Evolutionary conservation across 371 early-diverging fungal genomes (phyloP), one percentile per base, ranked within the genome.

Genomic region (Mucor plumbeus): DNA sequence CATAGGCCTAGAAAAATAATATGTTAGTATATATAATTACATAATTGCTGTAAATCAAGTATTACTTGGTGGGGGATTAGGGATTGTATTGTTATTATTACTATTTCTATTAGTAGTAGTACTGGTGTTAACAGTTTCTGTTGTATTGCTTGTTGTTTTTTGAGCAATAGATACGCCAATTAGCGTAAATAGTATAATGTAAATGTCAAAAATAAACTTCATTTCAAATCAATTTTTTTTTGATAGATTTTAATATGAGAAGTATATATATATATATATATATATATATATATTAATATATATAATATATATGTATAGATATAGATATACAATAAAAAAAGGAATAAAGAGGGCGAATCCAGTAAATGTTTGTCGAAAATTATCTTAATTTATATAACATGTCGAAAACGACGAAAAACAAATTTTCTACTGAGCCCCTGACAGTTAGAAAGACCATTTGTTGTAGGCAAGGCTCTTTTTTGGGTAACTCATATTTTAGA

Each of bases 121-220:
- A 41, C 17, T 31, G 17, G 17, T 40, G 3, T 15, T 5, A 8
- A 31, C 11, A 9, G 13, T 11, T 10, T 35, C 53, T 38, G 62
- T 35, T 10, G 9, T 63, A 39, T 21, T 38, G 17, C 15, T 38
- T 7, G 13, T 17, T 40, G 55, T 41, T n/a, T 63, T 63, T 43
- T 63, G 64, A 63, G 64, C 64, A 7, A 54, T n/a, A 7, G 64
- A n/a, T 34, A 43, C 40, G 2, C 64, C 41, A 17, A 63, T 14
- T 8, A 63, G 40, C 8, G 64, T 33, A 43, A 63, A 19, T 19
- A 56, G 39, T n/a, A 15, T 40, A 55, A 54, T n/a, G 10, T 50
- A 50, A 50, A 50, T 50, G 50, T 50, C 50, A 50, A 50, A 50
- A 50, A 50, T 50, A 50, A 50, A 21, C 26, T 50, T 50, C 50